Percentiles rank a stretch among this genome's conserved stretches.
These are phyloP conservation scores for Candida qinlingensis DNA, from an alignment of 805 yeast species.

Conservation along the genomic window DNA sequence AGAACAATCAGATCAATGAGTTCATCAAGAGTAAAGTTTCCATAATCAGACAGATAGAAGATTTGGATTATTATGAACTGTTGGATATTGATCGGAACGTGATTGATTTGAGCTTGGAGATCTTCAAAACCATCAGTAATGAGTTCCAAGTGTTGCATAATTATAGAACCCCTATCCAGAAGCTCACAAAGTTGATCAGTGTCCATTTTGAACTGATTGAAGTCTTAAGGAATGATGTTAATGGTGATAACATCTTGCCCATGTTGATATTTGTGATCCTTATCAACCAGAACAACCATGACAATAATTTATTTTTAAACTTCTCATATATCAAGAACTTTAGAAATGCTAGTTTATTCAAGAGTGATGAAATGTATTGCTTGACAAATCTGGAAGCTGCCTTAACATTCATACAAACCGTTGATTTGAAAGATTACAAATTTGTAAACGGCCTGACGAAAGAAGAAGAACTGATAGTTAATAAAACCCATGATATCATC, in stretches of 20 bases:
- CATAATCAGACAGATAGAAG: conserved; percentile 11
- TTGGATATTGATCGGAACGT: conserved; percentile 6
- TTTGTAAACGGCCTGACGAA: conserved; percentile 1
- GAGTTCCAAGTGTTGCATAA: conserved; percentile 5
- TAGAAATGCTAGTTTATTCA: conserved; percentile 14
- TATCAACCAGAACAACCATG: conserved; percentile 5
- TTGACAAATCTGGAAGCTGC: conserved; percentile 25
- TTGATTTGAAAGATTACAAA: conserved; percentile 11
- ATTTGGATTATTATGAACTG: conserved; percentile 15
- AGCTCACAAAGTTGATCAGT: conserved; percentile 8
- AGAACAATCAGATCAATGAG: conserved; percentile 13
- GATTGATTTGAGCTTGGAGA: conserved; percentile 8
- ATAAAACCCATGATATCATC: neutral
- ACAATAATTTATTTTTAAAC: conserved; percentile 17
- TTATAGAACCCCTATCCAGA: conserved; percentile 14
- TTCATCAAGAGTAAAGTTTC: conserved; percentile 14
- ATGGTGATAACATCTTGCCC: conserved; percentile 23
- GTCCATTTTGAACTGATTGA: conserved; percentile 17
- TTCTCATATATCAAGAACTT: conserved; percentile 20
- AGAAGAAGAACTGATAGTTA: conserved; percentile 9
- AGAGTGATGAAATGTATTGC: conserved; percentile 18
- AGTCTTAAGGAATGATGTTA: conserved; percentile 1
- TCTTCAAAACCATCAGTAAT: conserved; percentile 5
- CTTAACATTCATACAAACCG: conserved; percentile 13
- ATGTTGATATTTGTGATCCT: conserved; percentile 20